These are phyloP conservation scores for Termitomyces sp. DNA, from an alignment of 768 basidiomycete species.

Conservation along the genomic window DNA sequence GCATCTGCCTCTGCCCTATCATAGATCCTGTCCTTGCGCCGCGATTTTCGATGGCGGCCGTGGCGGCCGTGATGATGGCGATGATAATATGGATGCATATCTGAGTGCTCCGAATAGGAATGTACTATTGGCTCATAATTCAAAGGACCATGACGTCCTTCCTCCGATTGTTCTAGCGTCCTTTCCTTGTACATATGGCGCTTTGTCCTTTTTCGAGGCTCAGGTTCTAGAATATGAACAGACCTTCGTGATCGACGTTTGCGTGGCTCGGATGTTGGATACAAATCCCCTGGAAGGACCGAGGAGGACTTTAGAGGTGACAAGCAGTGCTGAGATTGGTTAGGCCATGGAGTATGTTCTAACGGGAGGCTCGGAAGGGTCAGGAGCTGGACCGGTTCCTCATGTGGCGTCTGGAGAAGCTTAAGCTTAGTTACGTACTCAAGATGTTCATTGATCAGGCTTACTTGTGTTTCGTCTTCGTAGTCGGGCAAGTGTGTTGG, in stretches of 20 bases:
- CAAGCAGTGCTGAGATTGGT: not conserved
- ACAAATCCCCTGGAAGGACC: not conserved
- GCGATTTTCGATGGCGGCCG: not conserved
- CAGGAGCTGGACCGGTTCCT: not conserved
- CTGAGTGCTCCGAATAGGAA: not conserved
- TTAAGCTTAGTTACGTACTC: not conserved
- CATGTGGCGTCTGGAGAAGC: not conserved
- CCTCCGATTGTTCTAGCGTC: not conserved
- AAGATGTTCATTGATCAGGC: not conserved
- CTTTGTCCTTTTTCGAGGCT: not conserved
- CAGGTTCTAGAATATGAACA: not conserved
- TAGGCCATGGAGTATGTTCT: not conserved
- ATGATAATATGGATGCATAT: not conserved
- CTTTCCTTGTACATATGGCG: not conserved
- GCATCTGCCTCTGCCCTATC: not conserved
- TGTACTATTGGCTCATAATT: no score
- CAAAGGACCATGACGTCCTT: not conserved
- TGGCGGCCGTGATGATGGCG: not conserved
- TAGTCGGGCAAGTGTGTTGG: not conserved
- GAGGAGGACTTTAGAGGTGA: not conserved
- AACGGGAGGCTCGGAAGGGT: not conserved
- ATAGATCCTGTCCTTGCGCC: not conserved
- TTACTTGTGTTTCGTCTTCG: not conserved
- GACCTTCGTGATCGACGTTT: not conserved
- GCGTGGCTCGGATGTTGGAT: not conserved